phyloP scores from a whole-genome alignment of 2,329 filamentous ascomycete genomes.

The Fusarium camptoceras region DNA sequence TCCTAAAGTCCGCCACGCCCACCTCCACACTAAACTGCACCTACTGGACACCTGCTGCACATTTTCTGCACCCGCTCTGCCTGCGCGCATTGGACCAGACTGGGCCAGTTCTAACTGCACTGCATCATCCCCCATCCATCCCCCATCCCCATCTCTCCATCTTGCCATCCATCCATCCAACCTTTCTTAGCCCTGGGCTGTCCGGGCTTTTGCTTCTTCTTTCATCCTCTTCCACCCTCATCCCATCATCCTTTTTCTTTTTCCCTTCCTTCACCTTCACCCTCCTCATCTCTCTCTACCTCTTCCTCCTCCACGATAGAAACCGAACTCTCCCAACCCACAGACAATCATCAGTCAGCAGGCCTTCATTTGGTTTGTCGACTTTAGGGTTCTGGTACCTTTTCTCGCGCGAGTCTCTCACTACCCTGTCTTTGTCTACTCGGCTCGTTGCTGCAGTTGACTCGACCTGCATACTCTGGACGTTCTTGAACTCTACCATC shows the following conservation, averaged over 20 bases:
- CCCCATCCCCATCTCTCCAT: constrained; percentile 43
- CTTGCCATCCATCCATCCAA: constrained; percentile 44
- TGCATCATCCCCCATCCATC: constrained; percentile 44
- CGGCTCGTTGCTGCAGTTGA: constrained; percentile 46
- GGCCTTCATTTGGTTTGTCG: constrained; percentile 48
- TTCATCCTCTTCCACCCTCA: constrained; percentile 44
- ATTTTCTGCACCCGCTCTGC: constrained; percentile 6
- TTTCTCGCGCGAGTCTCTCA: constrained; percentile 49
- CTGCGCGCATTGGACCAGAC: constrained; percentile 10
- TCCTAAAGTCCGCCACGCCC: constrained; percentile 39
- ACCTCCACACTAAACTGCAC: constrained; percentile 41
- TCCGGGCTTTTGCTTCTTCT: constrained; percentile 30
- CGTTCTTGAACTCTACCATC: constrained; percentile 19
- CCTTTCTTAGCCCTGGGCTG: constrained; percentile 35
- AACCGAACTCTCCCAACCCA: constrained; percentile 53
- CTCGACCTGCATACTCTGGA: constrained; percentile 35
- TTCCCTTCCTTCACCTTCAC: constrained; percentile 31
- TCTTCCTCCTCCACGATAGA: constrained; percentile 47
- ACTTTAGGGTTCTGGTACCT: constrained; percentile 49
- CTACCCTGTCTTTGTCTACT: constrained; percentile 45
- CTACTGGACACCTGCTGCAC: constrained; percentile 13
- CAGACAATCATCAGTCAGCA: constrained; percentile 52
- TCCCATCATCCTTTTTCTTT: constrained; percentile 37
- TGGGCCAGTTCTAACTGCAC: constrained; percentile 8
- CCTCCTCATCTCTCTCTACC: constrained; percentile 36